Evolutionary conservation across 2,329 filamentous ascomycete species (phyloP).

Genomic region (Botrytis fabae): DNA sequence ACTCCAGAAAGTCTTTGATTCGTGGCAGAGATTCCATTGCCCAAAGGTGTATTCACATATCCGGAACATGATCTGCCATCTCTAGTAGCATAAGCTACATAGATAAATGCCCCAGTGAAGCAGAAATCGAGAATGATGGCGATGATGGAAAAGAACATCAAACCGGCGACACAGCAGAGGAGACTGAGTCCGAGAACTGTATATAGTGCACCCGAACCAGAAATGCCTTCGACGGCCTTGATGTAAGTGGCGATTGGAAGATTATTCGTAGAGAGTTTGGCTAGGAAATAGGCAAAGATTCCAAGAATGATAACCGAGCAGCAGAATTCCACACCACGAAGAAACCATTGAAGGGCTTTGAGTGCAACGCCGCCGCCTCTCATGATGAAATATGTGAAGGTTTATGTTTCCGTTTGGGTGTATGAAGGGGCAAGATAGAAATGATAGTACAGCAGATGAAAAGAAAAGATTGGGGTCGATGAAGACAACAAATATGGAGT

Average conservation of each 20-base stretch:
- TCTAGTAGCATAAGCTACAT: conserved; percentile 74
- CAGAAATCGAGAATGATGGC: conserved; percentile 74
- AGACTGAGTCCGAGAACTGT: conserved; percentile 69
- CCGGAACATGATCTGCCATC: conserved; percentile 68
- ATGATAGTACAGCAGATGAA: neutral
- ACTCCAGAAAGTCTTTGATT: conserved; percentile 49
- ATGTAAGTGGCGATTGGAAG: conserved; percentile 63
- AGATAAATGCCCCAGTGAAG: conserved; percentile 77
- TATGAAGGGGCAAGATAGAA: too few relatives aligned
- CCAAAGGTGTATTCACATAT: conserved; percentile 66
- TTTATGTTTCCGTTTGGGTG: too few relatives aligned
- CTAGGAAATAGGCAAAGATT: conserved; percentile 83
- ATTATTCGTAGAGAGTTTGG: conserved; percentile 65
- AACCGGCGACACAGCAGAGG: conserved; percentile 77
- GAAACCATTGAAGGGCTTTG: conserved; percentile 66
- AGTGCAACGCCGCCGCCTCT: conserved; percentile 61
- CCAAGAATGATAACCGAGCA: conserved; percentile 73
- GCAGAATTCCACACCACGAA: conserved; percentile 73
- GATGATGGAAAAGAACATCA: conserved; percentile 69
- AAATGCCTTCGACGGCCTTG: conserved; percentile 75
- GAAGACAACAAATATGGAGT: neutral
- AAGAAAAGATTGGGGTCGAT: neutral
- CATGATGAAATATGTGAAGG: conserved; percentile 48
- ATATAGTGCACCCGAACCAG: conserved; percentile 74
- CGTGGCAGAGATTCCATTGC: conserved; percentile 56